Percentiles rank a stretch among this genome's conserved stretches.
Conservation (phyloP, 2,329 filamentous ascomycete genomes). For the Podosphaera aphanis region DNA sequence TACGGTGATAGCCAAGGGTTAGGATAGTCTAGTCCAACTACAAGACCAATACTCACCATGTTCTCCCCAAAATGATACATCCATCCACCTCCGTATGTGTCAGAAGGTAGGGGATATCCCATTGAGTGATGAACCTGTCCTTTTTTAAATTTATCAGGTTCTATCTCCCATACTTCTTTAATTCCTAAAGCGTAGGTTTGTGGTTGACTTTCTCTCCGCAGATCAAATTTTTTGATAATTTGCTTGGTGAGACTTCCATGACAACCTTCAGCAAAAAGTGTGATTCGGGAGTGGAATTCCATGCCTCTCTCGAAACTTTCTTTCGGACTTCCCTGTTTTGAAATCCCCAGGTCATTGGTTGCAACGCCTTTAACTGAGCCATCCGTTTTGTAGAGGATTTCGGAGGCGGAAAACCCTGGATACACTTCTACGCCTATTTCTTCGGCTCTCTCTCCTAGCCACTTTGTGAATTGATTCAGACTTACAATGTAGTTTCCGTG, state of each 20-base stretch:
- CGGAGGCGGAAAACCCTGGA: slow-evolving; percentile 81
- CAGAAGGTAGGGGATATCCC: slow-evolving; percentile 69
- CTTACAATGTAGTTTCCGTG: slow-evolving; percentile 95
- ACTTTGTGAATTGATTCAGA: slow-evolving; percentile 83
- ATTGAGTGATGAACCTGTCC: slow-evolving; percentile 73
- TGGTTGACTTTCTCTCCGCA: slow-evolving; percentile 68
- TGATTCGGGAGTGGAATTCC: slow-evolving; percentile 88
- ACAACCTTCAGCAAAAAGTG: slow-evolving; percentile 81
- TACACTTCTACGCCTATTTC: slow-evolving; percentile 92
- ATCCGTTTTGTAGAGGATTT: slow-evolving; percentile 68
- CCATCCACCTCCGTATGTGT: slow-evolving; percentile 94
- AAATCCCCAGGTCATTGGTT: slow-evolving; percentile 81
- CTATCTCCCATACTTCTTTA: slow-evolving; percentile 94
- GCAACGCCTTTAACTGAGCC: slow-evolving; percentile 84
- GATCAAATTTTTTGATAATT: slow-evolving; percentile 79
- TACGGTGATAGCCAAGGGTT: slow-evolving; percentile 96
- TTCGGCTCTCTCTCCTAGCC: slow-evolving; percentile 90
- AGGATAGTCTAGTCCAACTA: slow-evolving; percentile 81
- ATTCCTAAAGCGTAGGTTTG: slow-evolving; percentile 89
- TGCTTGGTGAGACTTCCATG: slow-evolving; percentile 91
- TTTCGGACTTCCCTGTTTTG: slow-evolving; percentile 61
- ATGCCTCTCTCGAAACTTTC: slow-evolving; percentile 86
- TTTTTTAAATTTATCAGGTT: slow-evolving; percentile 74
- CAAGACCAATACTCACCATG: slow-evolving; percentile 73
- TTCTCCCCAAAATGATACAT: slow-evolving; percentile 99